phyloP scores from a whole-genome alignment of 345 rosid genomes.

The Lepidium didymum region DNA sequence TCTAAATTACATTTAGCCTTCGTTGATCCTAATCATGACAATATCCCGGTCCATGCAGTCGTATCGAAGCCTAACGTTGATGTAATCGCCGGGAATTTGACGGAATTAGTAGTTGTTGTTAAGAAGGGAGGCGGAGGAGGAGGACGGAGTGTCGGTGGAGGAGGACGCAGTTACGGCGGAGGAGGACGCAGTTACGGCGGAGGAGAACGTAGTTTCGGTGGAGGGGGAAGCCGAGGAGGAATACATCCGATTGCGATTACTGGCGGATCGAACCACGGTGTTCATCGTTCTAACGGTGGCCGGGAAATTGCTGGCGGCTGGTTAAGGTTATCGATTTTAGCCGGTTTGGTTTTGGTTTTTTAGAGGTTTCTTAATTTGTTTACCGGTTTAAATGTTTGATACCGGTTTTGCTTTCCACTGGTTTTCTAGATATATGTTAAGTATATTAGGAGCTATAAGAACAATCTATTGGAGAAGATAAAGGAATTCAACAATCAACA shows the following conservation, averaged over 20 bases:
- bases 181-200: background rate
- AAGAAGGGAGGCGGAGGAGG: background rate
- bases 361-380: background rate
- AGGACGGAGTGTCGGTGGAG: background rate
- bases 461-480: background rate
- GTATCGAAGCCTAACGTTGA: background rate
- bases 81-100: background rate
- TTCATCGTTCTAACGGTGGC: conserved; percentile 9
- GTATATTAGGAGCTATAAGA: background rate
- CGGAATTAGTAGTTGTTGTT: background rate
- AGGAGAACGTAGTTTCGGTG: background rate
- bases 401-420: conserved; percentile 4
- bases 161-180: background rate
- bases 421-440: background rate
- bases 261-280: conserved; percentile 13
- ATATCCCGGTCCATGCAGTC: background rate
- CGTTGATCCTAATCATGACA: background rate
- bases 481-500: conserved; percentile 18
- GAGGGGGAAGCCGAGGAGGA: background rate
- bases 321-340: conserved; percentile 7
- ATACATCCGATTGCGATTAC: background rate
- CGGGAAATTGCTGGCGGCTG: conserved; percentile 8
- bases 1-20: background rate
- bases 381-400: conserved; percentile 12
- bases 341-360: conserved; percentile 12